These are phyloP conservation scores for Micromonas commoda DNA, from an alignment of 139 green algal species.

Conservation along the genomic window DNA sequence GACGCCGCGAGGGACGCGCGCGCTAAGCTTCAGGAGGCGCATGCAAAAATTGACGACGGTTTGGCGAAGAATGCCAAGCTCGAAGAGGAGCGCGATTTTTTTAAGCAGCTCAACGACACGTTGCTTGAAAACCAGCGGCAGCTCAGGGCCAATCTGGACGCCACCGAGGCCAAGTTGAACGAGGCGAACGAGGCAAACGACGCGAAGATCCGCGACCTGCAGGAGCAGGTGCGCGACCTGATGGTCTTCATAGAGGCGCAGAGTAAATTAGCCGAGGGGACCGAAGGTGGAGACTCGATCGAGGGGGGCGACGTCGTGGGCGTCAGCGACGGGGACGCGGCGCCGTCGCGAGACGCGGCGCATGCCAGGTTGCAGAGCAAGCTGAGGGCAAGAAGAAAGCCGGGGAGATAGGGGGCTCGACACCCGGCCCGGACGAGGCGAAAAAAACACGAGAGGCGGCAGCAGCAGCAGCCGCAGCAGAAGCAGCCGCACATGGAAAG, in stretches of 20 bases:
- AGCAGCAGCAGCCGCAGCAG: no score
- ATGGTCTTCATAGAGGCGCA: conserved; percentile 38
- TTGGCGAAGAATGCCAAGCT: not conserved
- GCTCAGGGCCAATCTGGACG: conserved; percentile 1
- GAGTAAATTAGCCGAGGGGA: not conserved
- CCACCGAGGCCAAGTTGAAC: not conserved
- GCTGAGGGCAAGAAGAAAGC: not conserved
- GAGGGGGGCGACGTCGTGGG: conserved; percentile 5
- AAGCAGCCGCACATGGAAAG: no score
- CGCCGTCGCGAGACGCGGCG: not conserved
- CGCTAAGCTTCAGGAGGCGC: not conserved
- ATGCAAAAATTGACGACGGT: not conserved
- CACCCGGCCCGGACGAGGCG: no score
- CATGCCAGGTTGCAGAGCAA: not conserved
- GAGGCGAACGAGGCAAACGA: not conserved
- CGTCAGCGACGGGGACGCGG: not conserved
- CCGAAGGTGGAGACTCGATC: not conserved
- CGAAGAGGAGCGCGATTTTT: not conserved
- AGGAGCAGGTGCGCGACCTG: conserved; percentile 37
- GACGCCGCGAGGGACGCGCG: not conserved
- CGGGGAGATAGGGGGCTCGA: no score
- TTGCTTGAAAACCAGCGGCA: conserved; percentile 39
- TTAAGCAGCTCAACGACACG: conserved; percentile 31
- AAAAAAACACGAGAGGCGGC: no score
- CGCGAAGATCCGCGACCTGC: conserved; percentile 25